These are phyloP conservation scores for Leccinum subfulvum DNA, from an alignment of 1,284 basidiomycete species.

Conservation along the genomic window DNA sequence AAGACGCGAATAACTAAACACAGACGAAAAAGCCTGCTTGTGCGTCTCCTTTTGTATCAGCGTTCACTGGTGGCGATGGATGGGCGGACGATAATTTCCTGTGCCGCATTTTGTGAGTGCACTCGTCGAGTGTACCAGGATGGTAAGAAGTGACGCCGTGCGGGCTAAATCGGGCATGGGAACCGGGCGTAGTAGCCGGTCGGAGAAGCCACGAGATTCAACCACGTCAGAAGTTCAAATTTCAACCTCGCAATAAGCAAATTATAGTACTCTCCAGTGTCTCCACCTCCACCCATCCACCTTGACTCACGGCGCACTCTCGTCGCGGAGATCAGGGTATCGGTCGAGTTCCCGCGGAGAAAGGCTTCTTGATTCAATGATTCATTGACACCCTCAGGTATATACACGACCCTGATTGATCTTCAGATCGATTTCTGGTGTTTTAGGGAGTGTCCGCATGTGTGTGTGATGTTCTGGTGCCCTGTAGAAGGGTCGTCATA, in stretches of 20 bases:
- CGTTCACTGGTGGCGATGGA: not conserved
- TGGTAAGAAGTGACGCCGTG: not conserved
- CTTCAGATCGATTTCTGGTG: no score
- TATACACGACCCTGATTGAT: no score
- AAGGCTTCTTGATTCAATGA: not conserved
- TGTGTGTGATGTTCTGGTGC: no score
- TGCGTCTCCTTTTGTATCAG: not conserved
- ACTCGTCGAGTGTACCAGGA: not conserved
- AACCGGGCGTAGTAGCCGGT: not conserved
- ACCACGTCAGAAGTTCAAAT: not conserved
- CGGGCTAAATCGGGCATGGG: not conserved
- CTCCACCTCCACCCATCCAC: not conserved
- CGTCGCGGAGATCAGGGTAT: not conserved
- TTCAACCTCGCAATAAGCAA: not conserved
- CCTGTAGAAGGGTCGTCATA: no score
- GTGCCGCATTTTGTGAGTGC: constrained; percentile 22
- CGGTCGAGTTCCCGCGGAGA: not conserved
- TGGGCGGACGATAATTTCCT: constrained; percentile 16
- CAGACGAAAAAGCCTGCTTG: constrained; percentile 5
- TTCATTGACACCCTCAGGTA: not conserved
- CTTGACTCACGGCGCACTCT: not conserved
- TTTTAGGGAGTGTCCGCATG: no score
- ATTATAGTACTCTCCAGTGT: not conserved
- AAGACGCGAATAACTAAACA: not conserved
- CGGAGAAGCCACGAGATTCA: not conserved